phyloP scores from a whole-genome alignment of 2,329 filamentous ascomycete genomes.

The Trichoderma breve region DNA sequence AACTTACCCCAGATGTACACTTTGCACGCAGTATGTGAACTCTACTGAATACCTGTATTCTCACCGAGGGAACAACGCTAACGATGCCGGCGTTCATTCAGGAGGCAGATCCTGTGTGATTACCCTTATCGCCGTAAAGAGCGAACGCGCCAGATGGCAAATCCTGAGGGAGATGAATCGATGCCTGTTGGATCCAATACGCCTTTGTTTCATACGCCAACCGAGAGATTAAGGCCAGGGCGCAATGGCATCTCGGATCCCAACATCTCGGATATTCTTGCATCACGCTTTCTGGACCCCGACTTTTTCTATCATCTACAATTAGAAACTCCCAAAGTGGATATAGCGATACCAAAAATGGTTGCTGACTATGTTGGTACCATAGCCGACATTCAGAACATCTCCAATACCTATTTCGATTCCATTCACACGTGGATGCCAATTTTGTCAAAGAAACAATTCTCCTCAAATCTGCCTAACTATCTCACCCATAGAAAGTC shows the following conservation, averaged over 20 bases:
- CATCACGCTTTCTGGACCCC: neutral
- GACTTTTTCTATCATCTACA: neutral
- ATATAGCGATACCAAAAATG: conserved; percentile 4
- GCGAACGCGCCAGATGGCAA: neutral
- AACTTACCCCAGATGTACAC: conserved; percentile 15
- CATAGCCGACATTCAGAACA: conserved; percentile 20
- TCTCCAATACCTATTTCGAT: conserved; percentile 15
- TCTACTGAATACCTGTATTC: neutral
- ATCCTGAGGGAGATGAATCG: neutral
- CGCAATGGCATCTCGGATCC: neutral
- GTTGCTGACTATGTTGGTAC: conserved; percentile 14
- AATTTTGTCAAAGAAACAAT: conserved; percentile 18
- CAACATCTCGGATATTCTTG: neutral
- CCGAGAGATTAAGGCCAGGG: neutral
- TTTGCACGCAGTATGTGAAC: conserved; percentile 18
- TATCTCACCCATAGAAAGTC: conserved; percentile 3
- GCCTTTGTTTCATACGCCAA: neutral
- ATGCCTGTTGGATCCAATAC: neutral
- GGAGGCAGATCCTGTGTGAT: neutral
- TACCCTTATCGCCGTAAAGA: neutral
- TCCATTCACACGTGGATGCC: conserved; percentile 24
- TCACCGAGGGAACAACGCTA: neutral
- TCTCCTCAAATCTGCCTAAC: conserved; percentile 10
- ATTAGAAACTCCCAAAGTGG: conserved; percentile 7
- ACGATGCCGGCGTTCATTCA: neutral